Conservation (phyloP, 805 yeast species). For the Hanseniaspora clermontiae region DNA sequence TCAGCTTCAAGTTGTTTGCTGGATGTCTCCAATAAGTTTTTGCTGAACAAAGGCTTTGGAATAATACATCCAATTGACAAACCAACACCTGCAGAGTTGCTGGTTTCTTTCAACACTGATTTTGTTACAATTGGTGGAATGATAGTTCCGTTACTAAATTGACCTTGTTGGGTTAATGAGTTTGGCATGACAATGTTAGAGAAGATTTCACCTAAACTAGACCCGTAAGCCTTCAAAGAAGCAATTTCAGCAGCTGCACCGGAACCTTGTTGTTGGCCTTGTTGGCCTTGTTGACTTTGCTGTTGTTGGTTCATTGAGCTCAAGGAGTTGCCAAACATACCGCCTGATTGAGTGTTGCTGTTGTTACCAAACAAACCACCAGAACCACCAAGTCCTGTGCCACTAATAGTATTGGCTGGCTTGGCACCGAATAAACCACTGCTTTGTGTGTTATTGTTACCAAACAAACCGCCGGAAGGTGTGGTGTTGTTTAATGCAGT, state of each 20-base stretch:
- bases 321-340: slow-evolving; percentile 18
- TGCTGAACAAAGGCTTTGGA: slow-evolving; percentile 10
- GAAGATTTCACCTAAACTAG: slow-evolving; percentile 49
- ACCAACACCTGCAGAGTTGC: neutral
- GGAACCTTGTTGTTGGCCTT: slow-evolving; percentile 28
- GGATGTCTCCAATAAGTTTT: neutral
- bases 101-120: neutral
- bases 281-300: slow-evolving; percentile 29
- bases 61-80: slow-evolving; percentile 11
- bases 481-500: slow-evolving; percentile 23
- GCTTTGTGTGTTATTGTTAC: slow-evolving; percentile 22
- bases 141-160: slow-evolving; percentile 39
- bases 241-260: neutral
- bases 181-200: slow-evolving; percentile 27
- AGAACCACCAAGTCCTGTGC: neutral
- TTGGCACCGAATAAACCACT: slow-evolving; percentile 25
- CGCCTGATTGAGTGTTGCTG: slow-evolving; percentile 10
- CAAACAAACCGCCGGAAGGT: slow-evolving; percentile 28
- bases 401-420: slow-evolving; percentile 21
- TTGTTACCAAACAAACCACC: slow-evolving; percentile 19
- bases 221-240: slow-evolving; percentile 56
- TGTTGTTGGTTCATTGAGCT: slow-evolving; percentile 20
- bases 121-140: slow-evolving; percentile 5
- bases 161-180: slow-evolving; percentile 30
- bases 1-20: neutral